Evolutionary conservation across 2,329 filamentous ascomycete genomes (phyloP).

Genomic region (Nannizzia gypsea): DNA sequence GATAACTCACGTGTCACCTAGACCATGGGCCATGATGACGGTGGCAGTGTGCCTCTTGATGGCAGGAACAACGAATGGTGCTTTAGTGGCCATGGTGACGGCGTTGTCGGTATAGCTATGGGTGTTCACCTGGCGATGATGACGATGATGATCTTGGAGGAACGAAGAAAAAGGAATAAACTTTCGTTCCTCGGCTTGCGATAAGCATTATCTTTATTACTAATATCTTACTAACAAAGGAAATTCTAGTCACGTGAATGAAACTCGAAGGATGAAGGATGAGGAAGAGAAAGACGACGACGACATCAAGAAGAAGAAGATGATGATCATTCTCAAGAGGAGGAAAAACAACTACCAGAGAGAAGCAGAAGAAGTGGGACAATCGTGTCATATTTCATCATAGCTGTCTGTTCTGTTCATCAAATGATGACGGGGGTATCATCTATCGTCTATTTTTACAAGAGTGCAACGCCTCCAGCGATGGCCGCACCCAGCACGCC

Average conservation of each 20-base stretch:
- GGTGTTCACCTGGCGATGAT: neutral
- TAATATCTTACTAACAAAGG: neutral
- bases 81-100: conserved; percentile 12
- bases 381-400: neutral
- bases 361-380: neutral
- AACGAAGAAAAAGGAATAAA: neutral
- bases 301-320: too few relatives aligned
- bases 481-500: conserved; percentile 27
- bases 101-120: neutral
- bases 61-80: conserved; percentile 63
- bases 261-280: neutral
- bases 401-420: neutral
- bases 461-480: conserved; percentile 23
- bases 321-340: too few relatives aligned
- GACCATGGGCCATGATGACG: conserved; percentile 84
- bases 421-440: neutral
- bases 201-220: neutral
- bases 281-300: too few relatives aligned
- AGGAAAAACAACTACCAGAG: too few relatives aligned
- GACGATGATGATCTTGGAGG: neutral
- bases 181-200: neutral
- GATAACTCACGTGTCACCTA: conserved; percentile 63
- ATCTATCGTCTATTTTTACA: conserved; percentile 13
- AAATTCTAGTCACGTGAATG: neutral
- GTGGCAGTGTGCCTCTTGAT: conserved; percentile 79